Conservation (phyloP, 345 rosid genomes). For the Eucalyptus regnans region DNA sequence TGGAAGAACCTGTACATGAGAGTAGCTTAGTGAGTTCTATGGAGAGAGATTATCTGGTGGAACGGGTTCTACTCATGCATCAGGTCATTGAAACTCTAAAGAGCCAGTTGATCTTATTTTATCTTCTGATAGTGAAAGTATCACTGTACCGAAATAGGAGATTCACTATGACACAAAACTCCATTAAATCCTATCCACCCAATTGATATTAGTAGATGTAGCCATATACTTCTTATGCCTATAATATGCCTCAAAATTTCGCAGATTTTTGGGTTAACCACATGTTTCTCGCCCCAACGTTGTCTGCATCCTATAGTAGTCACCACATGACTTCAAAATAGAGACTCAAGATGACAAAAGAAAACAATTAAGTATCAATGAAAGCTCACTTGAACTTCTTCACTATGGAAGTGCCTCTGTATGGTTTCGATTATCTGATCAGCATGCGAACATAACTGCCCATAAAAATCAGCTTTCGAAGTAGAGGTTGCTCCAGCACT, state of each 20-base stretch:
- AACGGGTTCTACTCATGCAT: background rate
- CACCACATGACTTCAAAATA: background rate
- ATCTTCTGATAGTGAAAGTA: background rate
- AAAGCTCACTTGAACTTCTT: slow-evolving; percentile 72
- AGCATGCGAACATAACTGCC: slow-evolving; percentile 69
- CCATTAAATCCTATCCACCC: background rate
- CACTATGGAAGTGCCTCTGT: slow-evolving; percentile 60
- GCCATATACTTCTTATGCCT: background rate
- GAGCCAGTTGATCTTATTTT: background rate
- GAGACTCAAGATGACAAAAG: background rate
- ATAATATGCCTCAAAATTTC: background rate
- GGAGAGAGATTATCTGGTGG: background rate
- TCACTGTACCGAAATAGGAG: background rate
- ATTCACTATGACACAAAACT: background rate
- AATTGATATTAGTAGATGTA: background rate
- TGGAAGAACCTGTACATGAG: slow-evolving; percentile 66
- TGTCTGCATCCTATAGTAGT: background rate
- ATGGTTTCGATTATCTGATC: slow-evolving; percentile 81
- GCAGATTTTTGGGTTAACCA: background rate
- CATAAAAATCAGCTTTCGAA: slow-evolving; percentile 62
- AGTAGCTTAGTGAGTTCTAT: slow-evolving; percentile 2
- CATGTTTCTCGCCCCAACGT: background rate
- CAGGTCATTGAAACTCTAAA: background rate
- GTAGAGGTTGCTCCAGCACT: slow-evolving; percentile 61
- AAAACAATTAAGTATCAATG: background rate